Conservation (phyloP, 345 rosid species). For the Orychophragmus violaceus region DNA sequence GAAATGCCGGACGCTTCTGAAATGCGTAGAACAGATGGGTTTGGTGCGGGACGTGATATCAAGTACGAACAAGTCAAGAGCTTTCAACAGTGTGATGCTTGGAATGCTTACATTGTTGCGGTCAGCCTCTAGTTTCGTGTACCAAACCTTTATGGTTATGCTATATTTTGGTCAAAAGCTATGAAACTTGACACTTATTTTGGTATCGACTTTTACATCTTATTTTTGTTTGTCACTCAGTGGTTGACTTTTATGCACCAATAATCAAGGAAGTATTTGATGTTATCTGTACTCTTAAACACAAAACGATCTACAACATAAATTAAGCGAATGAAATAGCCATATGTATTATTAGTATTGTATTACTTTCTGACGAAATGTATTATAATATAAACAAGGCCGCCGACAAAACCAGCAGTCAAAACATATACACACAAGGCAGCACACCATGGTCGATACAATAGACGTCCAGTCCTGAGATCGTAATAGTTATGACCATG, state of each 20-base stretch:
- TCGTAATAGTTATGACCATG: neutral
- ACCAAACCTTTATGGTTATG: neutral
- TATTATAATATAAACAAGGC: neutral
- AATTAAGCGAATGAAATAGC: no score
- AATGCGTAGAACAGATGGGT: conserved; percentile 55
- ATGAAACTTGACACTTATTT: neutral
- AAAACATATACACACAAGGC: neutral
- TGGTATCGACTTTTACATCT: neutral
- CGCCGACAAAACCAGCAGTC: neutral
- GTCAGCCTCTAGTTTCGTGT: conserved; percentile 31
- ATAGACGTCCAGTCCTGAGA: neutral
- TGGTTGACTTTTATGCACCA: neutral
- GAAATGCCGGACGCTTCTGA: conserved; percentile 69
- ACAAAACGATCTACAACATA: no score
- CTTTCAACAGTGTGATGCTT: conserved; percentile 75
- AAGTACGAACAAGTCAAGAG: conserved; percentile 66
- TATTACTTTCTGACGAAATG: neutral
- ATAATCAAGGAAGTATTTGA: neutral
- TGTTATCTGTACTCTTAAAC: no score
- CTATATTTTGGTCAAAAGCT: neutral
- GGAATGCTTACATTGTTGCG: conserved; percentile 87
- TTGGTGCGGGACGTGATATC: conserved; percentile 54
- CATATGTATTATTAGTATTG: no score
- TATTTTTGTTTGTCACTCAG: neutral
- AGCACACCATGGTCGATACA: neutral